Evolutionary conservation across 2,329 filamentous ascomycete genomes (phyloP), one percentile per base, ranked within the genome.

Genomic region (Septoria petroselini): DNA sequence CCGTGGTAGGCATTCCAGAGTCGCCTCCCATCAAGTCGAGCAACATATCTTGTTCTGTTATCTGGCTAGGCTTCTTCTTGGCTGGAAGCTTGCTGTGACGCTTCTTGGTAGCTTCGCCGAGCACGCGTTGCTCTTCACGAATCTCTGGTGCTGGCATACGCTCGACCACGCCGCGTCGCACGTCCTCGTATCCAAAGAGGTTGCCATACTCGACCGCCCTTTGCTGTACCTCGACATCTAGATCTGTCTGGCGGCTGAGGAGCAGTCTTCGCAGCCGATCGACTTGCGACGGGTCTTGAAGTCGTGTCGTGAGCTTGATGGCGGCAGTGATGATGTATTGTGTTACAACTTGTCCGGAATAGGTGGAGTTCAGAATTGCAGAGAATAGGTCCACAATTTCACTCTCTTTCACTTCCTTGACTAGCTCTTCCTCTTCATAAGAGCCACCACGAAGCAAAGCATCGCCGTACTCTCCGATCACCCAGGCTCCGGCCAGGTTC

Each of bases 101-200:
- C 61, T 74, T 74, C 58, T 70, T 68, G 52, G 82, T 76, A 1
- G 89, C 84, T 63, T 91, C 86, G 35, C 91, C 91, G 14, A 98
- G 76, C 2, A 96, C 91, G 53, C 91, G 80, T 47, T 93, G 91
- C 68, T 95, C 89, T 68, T 98, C 93, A 59, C 91, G 89, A 64
- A 98, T 97, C 69, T 97, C 91, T 7, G 93, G 93, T 1, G 93
- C 82, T 6, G 93, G 93, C 94, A 98, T 98, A 69, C 93, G 94
- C 72, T 98, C 93, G 8, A 98, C 75, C 2, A 98, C 93, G 50
- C 93, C 93, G 52, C 81, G 81, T 47, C 91, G 84, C 49, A 98
- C 87, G 53, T 89, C 78, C 60, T 98, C 91, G 63, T 89, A 89
- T 0, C 82, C 81, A 63, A 98, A 97, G n/a, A 98, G 77, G 64